Percentiles rank a stretch among this genome's conserved stretches.
phyloP scores from a whole-genome alignment of 2,329 filamentous ascomycete species.

The Colletotrichum tofieldiae region DNA sequence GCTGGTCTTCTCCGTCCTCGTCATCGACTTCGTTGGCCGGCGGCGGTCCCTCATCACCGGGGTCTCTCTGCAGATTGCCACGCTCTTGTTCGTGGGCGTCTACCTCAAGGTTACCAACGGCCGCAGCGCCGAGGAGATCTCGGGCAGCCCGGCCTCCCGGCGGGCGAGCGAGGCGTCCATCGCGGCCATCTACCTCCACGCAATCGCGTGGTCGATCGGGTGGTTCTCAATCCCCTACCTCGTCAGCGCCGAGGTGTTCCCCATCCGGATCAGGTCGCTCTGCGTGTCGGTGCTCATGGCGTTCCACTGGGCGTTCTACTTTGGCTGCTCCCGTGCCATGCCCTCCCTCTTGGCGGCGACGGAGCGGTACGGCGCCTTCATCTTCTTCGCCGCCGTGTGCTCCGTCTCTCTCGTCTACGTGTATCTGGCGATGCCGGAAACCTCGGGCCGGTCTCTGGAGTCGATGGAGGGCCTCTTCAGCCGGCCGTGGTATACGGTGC shows the following conservation, averaged over 20 bases:
- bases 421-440: constrained; percentile 53
- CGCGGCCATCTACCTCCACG: constrained; percentile 60
- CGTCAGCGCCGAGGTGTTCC: constrained; percentile 62
- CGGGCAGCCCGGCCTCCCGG: constrained; percentile 44
- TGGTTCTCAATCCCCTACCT: constrained; percentile 64
- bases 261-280: constrained; percentile 58
- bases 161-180: constrained; percentile 57
- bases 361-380: constrained; percentile 45
- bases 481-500: constrained; percentile 49
- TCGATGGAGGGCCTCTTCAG: constrained; percentile 51
- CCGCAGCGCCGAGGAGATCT: constrained; percentile 42
- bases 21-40: constrained; percentile 51
- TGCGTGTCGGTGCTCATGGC: constrained; percentile 60
- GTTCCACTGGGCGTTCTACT: constrained; percentile 58
- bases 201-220: constrained; percentile 62
- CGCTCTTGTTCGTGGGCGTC: constrained; percentile 49
- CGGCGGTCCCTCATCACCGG: constrained; percentile 54
- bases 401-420: constrained; percentile 46
- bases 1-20: constrained; percentile 48
- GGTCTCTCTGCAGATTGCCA: constrained; percentile 52
- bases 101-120: constrained; percentile 51
- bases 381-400: constrained; percentile 36
- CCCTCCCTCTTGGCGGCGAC: constrained; percentile 52
- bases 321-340: constrained; percentile 53
- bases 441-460: constrained; percentile 49